Evolutionary conservation across 2,329 filamentous ascomycete genomes (phyloP), one percentile per base, ranked within the genome.

Genomic region (Arthrobotrys musiformis): DNA sequence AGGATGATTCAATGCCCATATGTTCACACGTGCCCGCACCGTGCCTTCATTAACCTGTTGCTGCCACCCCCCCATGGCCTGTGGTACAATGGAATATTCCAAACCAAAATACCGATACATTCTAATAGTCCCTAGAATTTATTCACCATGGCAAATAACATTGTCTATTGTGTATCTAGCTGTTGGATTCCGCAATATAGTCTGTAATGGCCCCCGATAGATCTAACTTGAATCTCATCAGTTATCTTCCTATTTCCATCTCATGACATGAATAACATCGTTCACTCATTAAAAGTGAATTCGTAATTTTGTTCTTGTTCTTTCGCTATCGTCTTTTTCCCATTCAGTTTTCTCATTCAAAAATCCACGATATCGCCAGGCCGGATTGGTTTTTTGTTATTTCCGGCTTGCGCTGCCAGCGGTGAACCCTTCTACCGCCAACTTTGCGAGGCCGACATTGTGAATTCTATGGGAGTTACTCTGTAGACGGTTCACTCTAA

Each of bases 121-220:
- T 68, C 63, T 68, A n/a, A 46, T n/a, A 56, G 50, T 42, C 35
- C 63, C 63, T 58, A 42, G 63, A 68, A 68, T 68, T 58, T 42
- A 58, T 54, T 61, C 44, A 11, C 33, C 22, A 44, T 54, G 28
- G 44, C 11, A 54, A 54, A 70, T n/a, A 37, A 50, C 13, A 64
- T 42, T 30, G 13, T 22, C 9, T 30, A 60, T 19, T 42, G 22
- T 24, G 13, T 26, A 52, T 24, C 30, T 24, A 7, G 15, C 24
- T 24, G 37, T 22, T n/a, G 33, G 11, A 69, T 76, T 58, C 70
- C 52, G 35, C 37, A 76, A 69, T 64, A 69, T 62, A 42, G 56
- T 33, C 33, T 19, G 19, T n/a, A 58, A 50, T 15, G 7, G 8
- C 3, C 33, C 15, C 56, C 40, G 5, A 48, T 2, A 48, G 33